Conservation (phyloP, 2,329 filamentous ascomycete species). For the Phyllachora maydis region DNA sequence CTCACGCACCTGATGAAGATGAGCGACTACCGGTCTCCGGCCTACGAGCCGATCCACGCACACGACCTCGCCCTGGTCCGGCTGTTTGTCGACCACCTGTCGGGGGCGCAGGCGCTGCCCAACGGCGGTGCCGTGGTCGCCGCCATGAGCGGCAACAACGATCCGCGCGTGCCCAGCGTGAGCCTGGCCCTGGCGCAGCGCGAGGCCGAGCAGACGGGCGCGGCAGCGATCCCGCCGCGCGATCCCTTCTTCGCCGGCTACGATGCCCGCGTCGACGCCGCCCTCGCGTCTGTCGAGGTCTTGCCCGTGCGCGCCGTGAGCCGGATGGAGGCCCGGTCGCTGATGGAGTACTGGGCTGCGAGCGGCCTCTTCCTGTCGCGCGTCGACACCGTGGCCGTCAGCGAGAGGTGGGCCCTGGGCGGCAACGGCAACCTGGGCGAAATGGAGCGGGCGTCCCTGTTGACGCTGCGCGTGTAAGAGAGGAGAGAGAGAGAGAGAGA, state of each 20-base stretch:
- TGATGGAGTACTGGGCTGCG: conserved; percentile 87
- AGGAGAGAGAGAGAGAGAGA: conserved; percentile 2
- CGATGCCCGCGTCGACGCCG: conserved; percentile 32
- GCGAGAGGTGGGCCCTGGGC: conserved; percentile 67
- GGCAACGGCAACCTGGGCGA: conserved; percentile 71
- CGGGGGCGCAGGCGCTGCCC: conserved; percentile 29
- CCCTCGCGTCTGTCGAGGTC: conserved; percentile 26
- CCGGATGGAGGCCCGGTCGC: conserved; percentile 51
- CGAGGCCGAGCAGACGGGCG: conserved; percentile 17
- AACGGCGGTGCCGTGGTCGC: conserved; percentile 69
- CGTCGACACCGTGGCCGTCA: conserved; percentile 50
- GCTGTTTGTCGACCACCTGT: conserved; percentile 54
- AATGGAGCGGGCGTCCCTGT: conserved; percentile 48
- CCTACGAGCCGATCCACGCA: conserved; percentile 59
- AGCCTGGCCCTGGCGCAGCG: conserved; percentile 43
- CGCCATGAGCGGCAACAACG: conserved; percentile 54
- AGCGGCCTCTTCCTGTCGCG: conserved; percentile 58
- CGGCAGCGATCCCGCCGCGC: conserved; percentile 14
- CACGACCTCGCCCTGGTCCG: conserved; percentile 64
- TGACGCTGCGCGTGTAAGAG: conserved; percentile 23
- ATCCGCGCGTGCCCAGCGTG: conserved; percentile 40
- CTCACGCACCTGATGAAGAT: conserved; percentile 63
- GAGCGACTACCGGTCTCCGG: conserved; percentile 52
- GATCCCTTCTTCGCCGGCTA: conserved; percentile 35
- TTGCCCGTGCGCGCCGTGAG: conserved; percentile 45